Percentiles rank a stretch among this genome's conserved stretches.
These are phyloP conservation scores for Adansonia rubrostipa DNA, from an alignment of 441 rosid species.

Conservation along the genomic window DNA sequence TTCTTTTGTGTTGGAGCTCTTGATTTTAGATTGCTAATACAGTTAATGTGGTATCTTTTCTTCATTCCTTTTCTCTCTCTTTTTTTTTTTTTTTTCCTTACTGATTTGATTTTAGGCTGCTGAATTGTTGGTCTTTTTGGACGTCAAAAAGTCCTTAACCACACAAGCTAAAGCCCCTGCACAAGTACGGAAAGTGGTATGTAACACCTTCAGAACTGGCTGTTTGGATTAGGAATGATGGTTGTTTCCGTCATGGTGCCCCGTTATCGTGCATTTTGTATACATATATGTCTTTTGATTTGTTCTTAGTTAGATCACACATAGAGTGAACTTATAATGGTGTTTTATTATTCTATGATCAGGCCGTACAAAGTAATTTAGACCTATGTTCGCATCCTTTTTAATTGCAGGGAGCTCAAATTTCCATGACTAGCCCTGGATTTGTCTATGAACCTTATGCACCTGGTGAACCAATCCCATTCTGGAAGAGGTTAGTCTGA, in stretches of 20 bases:
- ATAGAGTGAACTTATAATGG: background rate
- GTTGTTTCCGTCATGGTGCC: background rate
- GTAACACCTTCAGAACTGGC: slow-evolving; percentile 30
- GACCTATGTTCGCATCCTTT: slow-evolving; percentile 25
- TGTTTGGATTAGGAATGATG: background rate
- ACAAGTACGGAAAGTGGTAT: slow-evolving; percentile 73
- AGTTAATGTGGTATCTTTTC: slow-evolving; percentile 1
- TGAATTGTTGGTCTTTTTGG: slow-evolving; percentile 44
- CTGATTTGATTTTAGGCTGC: slow-evolving; percentile 47
- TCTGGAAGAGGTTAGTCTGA: slow-evolving; percentile 73
- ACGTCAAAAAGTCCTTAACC: slow-evolving; percentile 53
- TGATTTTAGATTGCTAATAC: background rate
- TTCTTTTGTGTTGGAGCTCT: background rate
- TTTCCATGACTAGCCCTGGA: slow-evolving; percentile 81
- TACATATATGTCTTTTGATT: background rate
- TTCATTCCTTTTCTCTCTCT: background rate
- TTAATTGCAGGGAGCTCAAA: slow-evolving; percentile 67
- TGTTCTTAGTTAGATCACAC: background rate
- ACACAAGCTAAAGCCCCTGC: slow-evolving; percentile 68
- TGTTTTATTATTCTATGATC: background rate
- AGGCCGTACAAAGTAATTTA: slow-evolving; percentile 18
- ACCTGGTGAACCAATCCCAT: slow-evolving; percentile 63
- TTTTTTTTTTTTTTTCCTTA: background rate
- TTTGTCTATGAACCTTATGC: slow-evolving; percentile 83
- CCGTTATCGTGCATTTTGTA: background rate